Evolutionary conservation across 1,284 basidiomycete genomes (phyloP).

Genomic region (Tilletia indica): DNA sequence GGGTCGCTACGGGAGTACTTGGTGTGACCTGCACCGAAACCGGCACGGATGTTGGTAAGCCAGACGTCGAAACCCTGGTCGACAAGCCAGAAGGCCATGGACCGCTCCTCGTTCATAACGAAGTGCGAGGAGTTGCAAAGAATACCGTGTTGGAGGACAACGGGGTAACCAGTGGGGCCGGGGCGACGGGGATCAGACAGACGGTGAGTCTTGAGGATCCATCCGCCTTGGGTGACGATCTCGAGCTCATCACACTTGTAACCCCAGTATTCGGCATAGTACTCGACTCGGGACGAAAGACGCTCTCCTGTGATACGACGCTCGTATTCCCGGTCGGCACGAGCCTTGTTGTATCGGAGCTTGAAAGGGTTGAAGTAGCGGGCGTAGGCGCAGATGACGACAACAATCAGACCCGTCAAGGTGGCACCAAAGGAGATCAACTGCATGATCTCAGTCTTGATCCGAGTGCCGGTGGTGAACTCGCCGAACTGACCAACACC

Average conservation of each 20-base stretch:
- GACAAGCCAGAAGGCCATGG: conserved; percentile 55
- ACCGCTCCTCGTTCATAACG: conserved; percentile 51
- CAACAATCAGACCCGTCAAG: conserved; percentile 30
- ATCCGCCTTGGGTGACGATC: conserved; percentile 51
- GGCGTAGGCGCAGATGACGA: conserved; percentile 41
- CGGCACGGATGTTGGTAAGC: conserved; percentile 54
- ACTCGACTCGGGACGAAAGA: conserved; percentile 44
- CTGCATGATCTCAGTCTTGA: conserved; percentile 46
- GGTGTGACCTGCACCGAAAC: conserved; percentile 52
- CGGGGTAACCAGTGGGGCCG: conserved; percentile 48
- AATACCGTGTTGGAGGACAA: conserved; percentile 54
- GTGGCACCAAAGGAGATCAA: conserved; percentile 40
- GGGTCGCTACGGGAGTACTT: conserved; percentile 49
- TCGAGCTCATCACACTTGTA: conserved; percentile 56
- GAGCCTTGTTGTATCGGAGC: conserved; percentile 39
- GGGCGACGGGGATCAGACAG: conserved; percentile 53
- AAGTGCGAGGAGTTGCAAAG: conserved; percentile 54
- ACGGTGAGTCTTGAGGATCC: conserved; percentile 54
- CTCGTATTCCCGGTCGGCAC: conserved; percentile 52
- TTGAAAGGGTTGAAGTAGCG: conserved; percentile 52
- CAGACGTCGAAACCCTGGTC: conserved; percentile 56
- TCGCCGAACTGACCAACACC: conserved; percentile 49
- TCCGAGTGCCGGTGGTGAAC: conserved; percentile 30
- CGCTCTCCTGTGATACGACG: conserved; percentile 54
- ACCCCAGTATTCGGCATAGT: conserved; percentile 56